Conservation (phyloP, 768 basidiomycete genomes). For the Termitomyces sp. region DNA sequence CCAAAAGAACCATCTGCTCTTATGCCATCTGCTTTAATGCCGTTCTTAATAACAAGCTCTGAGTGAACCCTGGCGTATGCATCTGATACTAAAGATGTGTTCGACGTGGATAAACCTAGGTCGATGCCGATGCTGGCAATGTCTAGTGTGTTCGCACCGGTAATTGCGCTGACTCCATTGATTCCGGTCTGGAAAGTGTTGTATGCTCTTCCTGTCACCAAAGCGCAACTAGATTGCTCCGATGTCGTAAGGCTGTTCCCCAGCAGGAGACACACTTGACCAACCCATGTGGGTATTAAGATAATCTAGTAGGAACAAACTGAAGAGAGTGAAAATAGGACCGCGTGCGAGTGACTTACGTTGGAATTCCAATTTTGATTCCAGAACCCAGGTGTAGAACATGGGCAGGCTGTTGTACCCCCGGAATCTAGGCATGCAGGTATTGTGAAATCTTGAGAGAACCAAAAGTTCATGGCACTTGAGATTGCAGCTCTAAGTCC, state of each 20-base stretch:
- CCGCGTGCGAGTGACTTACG: constrained; percentile 22
- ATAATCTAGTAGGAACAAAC: constrained; percentile 38
- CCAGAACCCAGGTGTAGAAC: constrained; percentile 38
- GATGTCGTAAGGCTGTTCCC: constrained; percentile 35
- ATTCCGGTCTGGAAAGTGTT: constrained; percentile 16
- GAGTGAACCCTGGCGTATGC: constrained; percentile 46
- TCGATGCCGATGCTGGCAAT: constrained; percentile 60
- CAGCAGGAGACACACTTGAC: constrained; percentile 52
- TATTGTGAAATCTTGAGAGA: constrained; percentile 50
- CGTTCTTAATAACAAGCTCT: constrained; percentile 45
- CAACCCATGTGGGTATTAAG: constrained; percentile 50
- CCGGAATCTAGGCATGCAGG: constrained; percentile 49
- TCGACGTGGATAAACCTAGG: constrained; percentile 33
- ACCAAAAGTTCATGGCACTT: constrained; percentile 59
- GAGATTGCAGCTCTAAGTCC: constrained; percentile 35
- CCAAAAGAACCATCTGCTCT: constrained; percentile 45
- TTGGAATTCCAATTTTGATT: constrained; percentile 66
- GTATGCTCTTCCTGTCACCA: constrained; percentile 48
- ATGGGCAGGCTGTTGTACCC: constrained; percentile 48
- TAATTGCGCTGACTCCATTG: constrained; percentile 41
- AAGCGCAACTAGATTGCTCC: constrained; percentile 39
- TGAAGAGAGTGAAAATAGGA: neutral
- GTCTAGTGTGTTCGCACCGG: constrained; percentile 64
- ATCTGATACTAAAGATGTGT: constrained; percentile 39
- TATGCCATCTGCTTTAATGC: constrained; percentile 54